Base-by-base conservation (phyloP, 139 green algal species). In the Asterochloris erici region DNA sequence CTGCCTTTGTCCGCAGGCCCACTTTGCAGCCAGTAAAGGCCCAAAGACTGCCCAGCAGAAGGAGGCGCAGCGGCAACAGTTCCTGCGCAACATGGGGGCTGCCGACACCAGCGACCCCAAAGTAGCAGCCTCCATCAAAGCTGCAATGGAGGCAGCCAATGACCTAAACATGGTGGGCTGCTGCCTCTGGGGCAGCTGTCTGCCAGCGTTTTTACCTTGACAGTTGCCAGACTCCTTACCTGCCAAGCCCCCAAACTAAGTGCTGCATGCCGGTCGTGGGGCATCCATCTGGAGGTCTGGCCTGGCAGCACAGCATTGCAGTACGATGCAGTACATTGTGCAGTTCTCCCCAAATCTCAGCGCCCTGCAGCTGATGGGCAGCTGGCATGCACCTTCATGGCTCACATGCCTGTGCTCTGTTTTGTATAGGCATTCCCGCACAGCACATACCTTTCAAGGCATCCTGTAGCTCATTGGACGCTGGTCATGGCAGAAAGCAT, bases 101-200 rank as follows among this genome's bases (percentile, higher is more conserved):
- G 66, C 47, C 13, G 38, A 54, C 38, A 6, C 38, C 38, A 54
- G 38, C 38, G 38, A 54, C 38, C 78, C 84, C n/a, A 73, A 63
- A 54, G 84, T 70, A 63, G 2, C 81, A n/a, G 19, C 10, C 11
- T 19, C 88, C 9, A 64, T 85, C 79, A 68, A 68, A 26, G 29
- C 21, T 12, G 61, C 90, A 64, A 85, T 90, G 17, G 79, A 84
- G 29, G 64, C 77, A 24, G 86, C 86, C 69, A 90, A 81, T 12
- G 71, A 62, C 10, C 76, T 90, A 28, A 85, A 80, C 70, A 83
- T 90, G 83, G 86, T 85, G 82, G 21, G 81, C 61, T 54, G 38
- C 38, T 54, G 38, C 38, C 38, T 54, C 38, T 80, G 21, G 19
- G 76, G 14, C 19, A n/a, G 0, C 74, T 68, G 21, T 77, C 27